Base-by-base conservation (phyloP, 306 rosid genomes). In the Gastrolobium villosum region DNA sequence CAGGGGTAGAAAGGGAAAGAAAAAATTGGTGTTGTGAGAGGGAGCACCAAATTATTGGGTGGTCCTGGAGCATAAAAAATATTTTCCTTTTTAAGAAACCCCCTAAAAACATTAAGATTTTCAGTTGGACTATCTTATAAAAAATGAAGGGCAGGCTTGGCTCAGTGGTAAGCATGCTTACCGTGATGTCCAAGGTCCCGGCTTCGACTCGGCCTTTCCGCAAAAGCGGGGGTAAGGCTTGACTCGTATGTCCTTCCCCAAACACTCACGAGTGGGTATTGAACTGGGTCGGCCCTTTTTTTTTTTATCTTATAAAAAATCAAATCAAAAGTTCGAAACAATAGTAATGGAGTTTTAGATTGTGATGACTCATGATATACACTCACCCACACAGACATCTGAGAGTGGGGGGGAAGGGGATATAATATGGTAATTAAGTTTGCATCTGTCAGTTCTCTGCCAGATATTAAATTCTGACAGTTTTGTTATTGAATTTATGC, bases 401-500 rank as follows among this genome's bases (percentile, higher is more conserved):
- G 37, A 9, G 41, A 5, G 41, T 1, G 41, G 67, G 13, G 40
- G 5, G 63, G 72, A 1, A 7, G 14, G 10, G 20, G 48, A 30
- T 54, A 7, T 52, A 31, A 34, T 9, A 78, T 68, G 32, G n/a
- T n/a, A 20, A 32, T 40, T 44, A n/a, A 31, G 46, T 35, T 55
- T 57, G 59, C 71, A 59, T 64, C 59, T 41, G 35, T 7, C 54
- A 57, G 60, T 45, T 48, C 32, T 40, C 41, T 60, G 7, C 55
- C 56, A 62, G 15, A 15, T 56, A 76, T 46, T 59, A 20, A 70
- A 53, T 52, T 32, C 64, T 84, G 39, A 90, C 54, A 63, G 46
- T 41, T 36, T 81, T 36, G 7, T 43, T 72, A 2, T 80, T 52
- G 62, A 57, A 53, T 77, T 68, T 70, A 4, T 83, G 92, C 97